Base-by-base conservation (phyloP, 768 basidiomycete species). In the Lentinus brumalis region DNA sequence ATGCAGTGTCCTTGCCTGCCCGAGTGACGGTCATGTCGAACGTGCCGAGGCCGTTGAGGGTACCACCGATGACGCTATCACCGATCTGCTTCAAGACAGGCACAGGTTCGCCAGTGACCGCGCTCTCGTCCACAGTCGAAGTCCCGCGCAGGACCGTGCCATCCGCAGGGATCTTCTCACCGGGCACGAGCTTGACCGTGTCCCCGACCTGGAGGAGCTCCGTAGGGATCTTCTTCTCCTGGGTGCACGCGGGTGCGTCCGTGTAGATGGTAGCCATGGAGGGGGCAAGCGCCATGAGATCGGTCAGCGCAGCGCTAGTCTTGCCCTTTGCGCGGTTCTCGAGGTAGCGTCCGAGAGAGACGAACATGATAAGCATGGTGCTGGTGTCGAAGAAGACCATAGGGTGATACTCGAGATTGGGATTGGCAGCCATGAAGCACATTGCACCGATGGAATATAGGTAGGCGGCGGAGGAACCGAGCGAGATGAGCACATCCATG, bases 241-340 rank as follows among this genome's bases (percentile, higher is more conserved):
- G 83, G 0, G 85, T 89, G 67, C 92, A 92, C 5, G 83, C 77
- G 0, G 91, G 87, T 2, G 85, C 84, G 67, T 98, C 92, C 5
- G 92, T 91, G 75, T 97, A 98, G 50, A 99, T 96, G 3, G 87
- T 96, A 14, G 96, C 94, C 86, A 96, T 97, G 5, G 92, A 89
- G 2, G 97, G 97, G 0, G 96, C 82, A 44, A 99, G 89, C 21
- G 92, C 85, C 92, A 98, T 97, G 55, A 99, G 84, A 71, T 98
- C 96, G 4, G 95, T 97, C 31, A 99, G 83, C 2, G 97, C 97
- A 1, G 95, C 95, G 45, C 94, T 95, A 2, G 97, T 98, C 76
- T 92, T 92, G 32, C 97, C 96, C 75, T 98, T 98, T 50, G 97
- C 97, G 57, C 88, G 85, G 76, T 98, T 98, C 78, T 98, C 97